Percentiles rank a stretch among this genome's conserved stretches.
phyloP scores from a whole-genome alignment of 352 stramenopile species.

The Phytophthora fragariaefolia region DNA sequence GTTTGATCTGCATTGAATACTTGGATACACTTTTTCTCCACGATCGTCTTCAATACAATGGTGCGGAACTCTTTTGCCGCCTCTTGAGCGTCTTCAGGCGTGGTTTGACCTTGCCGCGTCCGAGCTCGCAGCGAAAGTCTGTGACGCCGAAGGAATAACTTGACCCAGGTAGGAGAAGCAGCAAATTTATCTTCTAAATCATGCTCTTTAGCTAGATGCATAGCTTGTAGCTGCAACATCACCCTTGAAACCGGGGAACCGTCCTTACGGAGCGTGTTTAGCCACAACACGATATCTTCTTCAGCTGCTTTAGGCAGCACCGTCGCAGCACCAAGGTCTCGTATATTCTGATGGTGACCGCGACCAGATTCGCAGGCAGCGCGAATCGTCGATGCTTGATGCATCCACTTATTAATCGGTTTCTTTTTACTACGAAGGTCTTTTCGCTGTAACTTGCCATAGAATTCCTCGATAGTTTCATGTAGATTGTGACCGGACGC shows the following conservation, averaged over 20 bases:
- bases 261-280: conserved; percentile 9
- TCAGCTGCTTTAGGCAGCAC: background rate
- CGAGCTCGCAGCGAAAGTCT: conserved; percentile 1
- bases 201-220: conserved; percentile 4
- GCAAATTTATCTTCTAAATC: background rate
- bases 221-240: background rate
- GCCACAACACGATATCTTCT: conserved; percentile 4
- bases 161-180: background rate
- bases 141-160: background rate
- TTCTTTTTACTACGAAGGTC: conserved; percentile 2
- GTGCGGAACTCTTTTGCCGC: background rate
- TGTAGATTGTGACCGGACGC: background rate
- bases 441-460: background rate
- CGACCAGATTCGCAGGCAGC: background rate
- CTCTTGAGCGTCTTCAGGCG: background rate
- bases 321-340: conserved; percentile 5
- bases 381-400: background rate
- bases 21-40: background rate
- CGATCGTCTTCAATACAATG: background rate
- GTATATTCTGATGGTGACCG: background rate
- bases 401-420: conserved; percentile 3
- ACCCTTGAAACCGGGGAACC: conserved; percentile 1
- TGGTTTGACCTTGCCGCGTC: conserved; percentile 14
- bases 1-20: background rate
- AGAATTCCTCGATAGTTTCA: background rate